phyloP scores from a whole-genome alignment of 768 basidiomycete species.

The Thelephora aurantiotincta region DNA sequence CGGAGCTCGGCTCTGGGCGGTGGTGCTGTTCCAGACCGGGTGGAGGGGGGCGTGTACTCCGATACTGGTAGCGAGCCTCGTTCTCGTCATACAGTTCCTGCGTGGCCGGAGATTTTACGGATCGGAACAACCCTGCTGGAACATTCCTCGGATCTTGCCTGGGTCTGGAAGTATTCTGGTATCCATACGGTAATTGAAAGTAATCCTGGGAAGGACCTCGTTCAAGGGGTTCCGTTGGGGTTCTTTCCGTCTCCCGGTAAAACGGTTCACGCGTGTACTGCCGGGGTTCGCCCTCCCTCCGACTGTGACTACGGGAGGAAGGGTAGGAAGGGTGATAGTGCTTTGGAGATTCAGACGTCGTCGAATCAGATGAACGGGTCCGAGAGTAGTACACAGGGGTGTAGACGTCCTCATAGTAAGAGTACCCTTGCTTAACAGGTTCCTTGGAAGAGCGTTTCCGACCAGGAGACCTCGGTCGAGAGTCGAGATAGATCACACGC shows the following conservation, averaged over 20 bases:
- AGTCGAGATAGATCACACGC: background rate
- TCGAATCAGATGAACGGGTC: no score
- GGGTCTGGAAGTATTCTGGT: no score
- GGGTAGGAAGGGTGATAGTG: background rate
- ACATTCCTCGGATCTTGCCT: background rate
- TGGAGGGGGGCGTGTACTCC: background rate
- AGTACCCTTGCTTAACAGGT: background rate
- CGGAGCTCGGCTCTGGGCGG: background rate
- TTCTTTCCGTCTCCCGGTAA: no score
- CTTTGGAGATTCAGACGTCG: background rate
- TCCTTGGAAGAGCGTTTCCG: background rate
- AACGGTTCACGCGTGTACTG: background rate
- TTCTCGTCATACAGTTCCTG: background rate
- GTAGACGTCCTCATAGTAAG: background rate
- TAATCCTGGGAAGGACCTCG: no score
- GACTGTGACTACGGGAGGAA: background rate
- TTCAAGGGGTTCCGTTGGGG: no score
- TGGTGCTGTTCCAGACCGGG: background rate
- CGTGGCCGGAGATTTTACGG: background rate
- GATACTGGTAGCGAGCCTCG: no score
- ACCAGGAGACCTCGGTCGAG: background rate
- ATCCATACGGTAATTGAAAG: no score
- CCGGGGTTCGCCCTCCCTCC: background rate
- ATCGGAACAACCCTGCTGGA: background rate
- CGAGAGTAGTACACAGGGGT: background rate